Conservation (phyloP, 306 rosid species). For the Cucurbita pepo region DNA sequence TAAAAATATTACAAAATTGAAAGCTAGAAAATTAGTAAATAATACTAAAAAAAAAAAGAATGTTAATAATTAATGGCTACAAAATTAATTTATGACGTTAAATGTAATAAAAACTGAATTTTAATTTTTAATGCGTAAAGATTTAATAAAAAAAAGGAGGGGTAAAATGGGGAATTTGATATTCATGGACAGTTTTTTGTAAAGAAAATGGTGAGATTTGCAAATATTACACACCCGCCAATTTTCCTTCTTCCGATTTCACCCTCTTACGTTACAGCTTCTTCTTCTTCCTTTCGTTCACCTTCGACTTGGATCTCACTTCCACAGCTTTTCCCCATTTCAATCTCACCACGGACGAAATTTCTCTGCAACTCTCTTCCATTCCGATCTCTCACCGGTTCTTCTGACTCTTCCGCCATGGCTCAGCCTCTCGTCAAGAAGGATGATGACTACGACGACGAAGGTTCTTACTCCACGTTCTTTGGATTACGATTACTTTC, state of each 20-base stretch:
- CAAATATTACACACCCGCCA: slow-evolving; percentile 3
- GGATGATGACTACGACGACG: slow-evolving; percentile 98
- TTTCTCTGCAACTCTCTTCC: neutral
- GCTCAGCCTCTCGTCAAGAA: slow-evolving; percentile 96
- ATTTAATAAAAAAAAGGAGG: neutral
- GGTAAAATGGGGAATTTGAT: neutral
- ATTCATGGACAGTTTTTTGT: neutral
- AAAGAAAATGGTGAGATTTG: neutral
- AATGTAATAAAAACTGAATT: neutral
- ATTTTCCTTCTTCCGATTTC: neutral
- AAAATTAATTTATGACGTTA: too few species aligned
- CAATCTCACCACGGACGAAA: neutral
- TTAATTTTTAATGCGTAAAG: neutral
- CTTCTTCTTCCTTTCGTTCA: neutral
- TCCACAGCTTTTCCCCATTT: neutral
- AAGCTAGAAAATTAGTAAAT: too few species aligned
- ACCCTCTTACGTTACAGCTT: neutral
- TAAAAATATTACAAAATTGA: too few species aligned
- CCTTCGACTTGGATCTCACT: neutral
- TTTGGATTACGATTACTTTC: neutral
- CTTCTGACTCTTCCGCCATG: slow-evolving; percentile 24
- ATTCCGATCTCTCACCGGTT: slow-evolving; percentile 30
- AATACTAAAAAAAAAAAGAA: too few species aligned
- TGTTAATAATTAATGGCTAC: too few species aligned
- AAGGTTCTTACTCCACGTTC: slow-evolving; percentile 32